Evolutionary conservation across 805 yeast genomes (phyloP), one percentile per base, ranked within the genome.

Genomic region (Yarrowia alimentaria): DNA sequence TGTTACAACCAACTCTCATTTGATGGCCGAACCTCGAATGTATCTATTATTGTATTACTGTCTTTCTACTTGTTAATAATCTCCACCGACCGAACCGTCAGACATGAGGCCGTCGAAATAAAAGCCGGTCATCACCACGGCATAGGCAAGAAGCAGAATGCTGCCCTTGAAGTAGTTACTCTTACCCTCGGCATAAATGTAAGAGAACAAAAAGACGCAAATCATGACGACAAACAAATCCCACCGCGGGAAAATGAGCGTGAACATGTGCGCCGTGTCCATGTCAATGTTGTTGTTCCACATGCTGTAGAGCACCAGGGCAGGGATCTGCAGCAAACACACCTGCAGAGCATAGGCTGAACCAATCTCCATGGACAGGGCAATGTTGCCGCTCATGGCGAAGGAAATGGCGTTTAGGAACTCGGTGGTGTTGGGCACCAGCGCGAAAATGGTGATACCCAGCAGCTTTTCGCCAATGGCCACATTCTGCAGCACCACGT

Each of bases 271-370:
- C 26, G 65, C 54, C 3, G 32, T 34, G 9, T 47, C 42, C 19
- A 47, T 13, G 9, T 16, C 38, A 9, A 17, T 13, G 8, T 13
- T 33, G 7, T 38, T 21, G 59, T 58, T 68, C 67, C 69, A 72
- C 53, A 84, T 75, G 2, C 96, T 83, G 62, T 77, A 88, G 10
- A 91, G 62, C 9, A 89, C 95, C 62, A 93, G 75, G 1, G 93
- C 81, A 0, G 99, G 99, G 38, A 93, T 86, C 64, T 93, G 99
- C 57, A 93, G 74, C 53, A 93, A 71, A 59, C 96, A 91, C 12
- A 93, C 99, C 66, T 93, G 99, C 54, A 93, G 73, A 0, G 96
- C 99, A 64, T 93, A 93, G 0, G 99, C 99, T 56, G 95, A 82
- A 54, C 99, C 99, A 66, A 93, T 93, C 64, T 93, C 99, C 95